A percentile compares a stretch with the other conserved stretches of the same genome.
These are phyloP conservation scores for Aspergillus caelatus DNA, from an alignment of 2,329 filamentous ascomycete genomes.

Conservation along the genomic window DNA sequence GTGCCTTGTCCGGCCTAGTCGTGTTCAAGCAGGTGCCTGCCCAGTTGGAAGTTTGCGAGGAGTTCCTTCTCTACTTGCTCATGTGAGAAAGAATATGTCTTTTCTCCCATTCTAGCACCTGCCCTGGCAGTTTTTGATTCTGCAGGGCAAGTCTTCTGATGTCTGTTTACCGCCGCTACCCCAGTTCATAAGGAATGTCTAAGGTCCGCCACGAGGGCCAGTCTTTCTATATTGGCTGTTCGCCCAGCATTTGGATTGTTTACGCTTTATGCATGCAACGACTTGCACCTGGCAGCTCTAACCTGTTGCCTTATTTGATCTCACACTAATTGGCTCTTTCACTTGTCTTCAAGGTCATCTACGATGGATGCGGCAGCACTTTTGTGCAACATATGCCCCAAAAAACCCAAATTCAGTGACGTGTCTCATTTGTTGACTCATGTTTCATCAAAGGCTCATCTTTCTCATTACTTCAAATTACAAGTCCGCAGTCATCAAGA, in stretches of 20 bases:
- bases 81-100: not conserved
- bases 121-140: slow-evolving; percentile 5
- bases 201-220: slow-evolving; percentile 16
- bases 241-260: slow-evolving; percentile 25
- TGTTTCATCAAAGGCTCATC: slow-evolving; percentile 87
- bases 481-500: slow-evolving; percentile 73
- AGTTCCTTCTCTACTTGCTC: slow-evolving; percentile 19
- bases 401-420: slow-evolving; percentile 80
- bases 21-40: slow-evolving; percentile 1
- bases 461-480: slow-evolving; percentile 80
- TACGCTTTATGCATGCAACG: slow-evolving; percentile 24
- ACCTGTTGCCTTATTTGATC: slow-evolving; percentile 30
- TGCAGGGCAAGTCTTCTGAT: slow-evolving; percentile 14
- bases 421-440: slow-evolving; percentile 91
- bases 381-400: slow-evolving; percentile 80
- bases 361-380: slow-evolving; percentile 63
- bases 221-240: slow-evolving; percentile 27
- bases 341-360: slow-evolving; percentile 22
- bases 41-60: not conserved
- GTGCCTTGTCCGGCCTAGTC: not conserved
- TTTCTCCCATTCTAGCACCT: slow-evolving; percentile 7
- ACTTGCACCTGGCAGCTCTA: slow-evolving; percentile 21
- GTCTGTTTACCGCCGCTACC: slow-evolving; percentile 27
- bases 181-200: slow-evolving; percentile 15
- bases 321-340: slow-evolving; percentile 11